Evolutionary conservation across 495 filamentous ascomycete genomes (phyloP).

Genomic region (Talaromyces trachyspermus): DNA sequence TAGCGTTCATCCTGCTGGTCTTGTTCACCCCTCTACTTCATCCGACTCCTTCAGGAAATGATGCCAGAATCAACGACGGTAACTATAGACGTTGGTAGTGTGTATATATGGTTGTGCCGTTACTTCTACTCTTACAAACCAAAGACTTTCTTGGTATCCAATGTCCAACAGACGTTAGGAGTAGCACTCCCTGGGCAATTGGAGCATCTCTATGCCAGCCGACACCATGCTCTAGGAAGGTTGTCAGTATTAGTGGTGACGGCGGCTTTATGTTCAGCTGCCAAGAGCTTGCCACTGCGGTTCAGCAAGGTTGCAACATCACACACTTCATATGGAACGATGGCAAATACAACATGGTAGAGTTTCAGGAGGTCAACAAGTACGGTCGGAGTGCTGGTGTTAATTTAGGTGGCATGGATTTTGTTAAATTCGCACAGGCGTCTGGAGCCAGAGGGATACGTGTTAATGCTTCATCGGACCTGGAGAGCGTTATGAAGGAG

Average conservation of each 20-base stretch:
- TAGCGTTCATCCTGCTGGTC: not conserved
- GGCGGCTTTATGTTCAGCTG: slow-evolving; percentile 9
- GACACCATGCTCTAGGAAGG: slow-evolving; percentile 1
- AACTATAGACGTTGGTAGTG: slow-evolving; percentile 3
- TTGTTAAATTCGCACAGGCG: slow-evolving; percentile 4
- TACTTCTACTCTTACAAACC: slow-evolving; percentile 7
- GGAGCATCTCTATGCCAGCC: slow-evolving; percentile 2
- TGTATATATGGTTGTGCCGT: slow-evolving; percentile 6
- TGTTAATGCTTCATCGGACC: not conserved
- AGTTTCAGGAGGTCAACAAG: slow-evolving; percentile 7
- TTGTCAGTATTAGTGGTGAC: slow-evolving; percentile 6
- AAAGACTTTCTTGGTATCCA: slow-evolving; percentile 1
- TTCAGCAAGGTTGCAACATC: slow-evolving; percentile 6
- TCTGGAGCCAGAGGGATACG: slow-evolving; percentile 4
- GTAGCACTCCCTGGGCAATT: slow-evolving; percentile 6
- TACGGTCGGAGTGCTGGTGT: slow-evolving; percentile 6
- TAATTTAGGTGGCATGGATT: slow-evolving; percentile 7
- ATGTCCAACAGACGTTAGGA: slow-evolving; percentile 4
- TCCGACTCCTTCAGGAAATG: not conserved
- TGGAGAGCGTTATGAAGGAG: slow-evolving; percentile 4
- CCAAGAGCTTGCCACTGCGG: slow-evolving; percentile 5
- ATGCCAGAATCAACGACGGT: not conserved
- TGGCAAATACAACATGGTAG: slow-evolving; percentile 6
- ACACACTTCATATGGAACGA: slow-evolving; percentile 9
- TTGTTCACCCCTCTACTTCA: slow-evolving; percentile 2